phyloP scores from a whole-genome alignment of 176 grass and related monocot genomes.

The Oryza longistaminata region DNA sequence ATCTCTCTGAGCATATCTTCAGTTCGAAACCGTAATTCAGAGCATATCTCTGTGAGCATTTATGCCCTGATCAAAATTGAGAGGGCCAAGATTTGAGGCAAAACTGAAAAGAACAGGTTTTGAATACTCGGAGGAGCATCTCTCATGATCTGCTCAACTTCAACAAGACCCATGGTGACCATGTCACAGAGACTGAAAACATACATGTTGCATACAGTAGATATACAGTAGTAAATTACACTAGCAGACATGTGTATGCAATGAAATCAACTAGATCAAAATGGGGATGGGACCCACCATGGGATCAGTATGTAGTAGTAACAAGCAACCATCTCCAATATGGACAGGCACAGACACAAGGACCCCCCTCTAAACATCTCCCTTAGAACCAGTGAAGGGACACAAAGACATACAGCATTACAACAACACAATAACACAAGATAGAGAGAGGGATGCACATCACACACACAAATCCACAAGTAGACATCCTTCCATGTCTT shows the following conservation, averaged over 20 bases:
- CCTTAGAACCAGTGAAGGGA: slow-evolving; percentile 46
- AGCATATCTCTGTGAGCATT: neutral
- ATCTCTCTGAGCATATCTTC: neutral
- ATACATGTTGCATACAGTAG: neutral
- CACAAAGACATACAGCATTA: slow-evolving; percentile 42
- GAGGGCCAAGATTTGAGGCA: neutral
- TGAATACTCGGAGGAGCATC: neutral
- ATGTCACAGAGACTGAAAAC: neutral
- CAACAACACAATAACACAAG: slow-evolving; percentile 25
- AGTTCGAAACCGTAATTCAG: neutral
- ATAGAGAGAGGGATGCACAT: neutral
- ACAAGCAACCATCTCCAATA: slow-evolving; percentile 37
- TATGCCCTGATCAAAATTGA: neutral
- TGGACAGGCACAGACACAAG: slow-evolving; percentile 39
- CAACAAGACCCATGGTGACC: neutral
- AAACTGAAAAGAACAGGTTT: neutral
- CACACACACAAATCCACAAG: slow-evolving; percentile 33
- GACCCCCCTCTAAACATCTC: slow-evolving; percentile 33
- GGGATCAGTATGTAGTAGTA: slow-evolving; percentile 35
- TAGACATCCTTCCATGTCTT: slow-evolving; percentile 17
- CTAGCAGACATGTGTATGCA: neutral
- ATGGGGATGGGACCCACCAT: neutral
- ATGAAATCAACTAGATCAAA: slow-evolving; percentile 1
- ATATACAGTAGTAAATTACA: neutral
- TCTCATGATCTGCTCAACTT: neutral